Evolutionary conservation across 306 rosid species (phyloP).

Genomic region (Adenanthera pavonina): DNA sequence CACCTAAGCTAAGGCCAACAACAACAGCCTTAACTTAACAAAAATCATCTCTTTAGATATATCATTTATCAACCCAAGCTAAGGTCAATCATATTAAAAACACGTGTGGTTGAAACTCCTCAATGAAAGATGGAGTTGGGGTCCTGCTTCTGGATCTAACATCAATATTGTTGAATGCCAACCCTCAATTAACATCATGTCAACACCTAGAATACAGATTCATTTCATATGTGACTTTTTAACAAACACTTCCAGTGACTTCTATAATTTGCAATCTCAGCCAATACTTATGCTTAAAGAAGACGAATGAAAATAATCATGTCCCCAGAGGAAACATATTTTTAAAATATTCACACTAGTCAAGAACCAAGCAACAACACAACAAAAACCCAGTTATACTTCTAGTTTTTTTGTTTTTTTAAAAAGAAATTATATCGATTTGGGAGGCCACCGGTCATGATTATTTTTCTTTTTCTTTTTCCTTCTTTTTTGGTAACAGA

Average conservation of each 20-base stretch:
- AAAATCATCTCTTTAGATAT: no score
- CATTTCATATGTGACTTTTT: not conserved
- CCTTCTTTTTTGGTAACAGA: not conserved
- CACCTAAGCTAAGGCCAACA: constrained; percentile 7
- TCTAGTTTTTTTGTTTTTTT: constrained; percentile 22
- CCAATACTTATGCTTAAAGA: not conserved
- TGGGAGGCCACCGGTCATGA: not conserved
- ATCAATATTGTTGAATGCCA: not conserved
- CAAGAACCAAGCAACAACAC: constrained; percentile 19
- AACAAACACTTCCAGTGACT: not conserved
- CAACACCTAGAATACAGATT: not conserved
- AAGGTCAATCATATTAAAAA: constrained; percentile 9
- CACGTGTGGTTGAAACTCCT: not conserved
- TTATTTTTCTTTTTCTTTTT: not conserved
- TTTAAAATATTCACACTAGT: constrained; percentile 8
- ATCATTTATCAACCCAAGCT: not conserved
- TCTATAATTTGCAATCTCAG: not conserved
- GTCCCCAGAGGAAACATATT: not conserved
- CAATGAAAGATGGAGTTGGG: constrained; percentile 4
- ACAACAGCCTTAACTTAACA: no score
- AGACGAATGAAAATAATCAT: not conserved
- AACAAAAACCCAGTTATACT: constrained; percentile 13
- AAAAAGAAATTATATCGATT: not conserved
- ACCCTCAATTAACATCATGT: not conserved
- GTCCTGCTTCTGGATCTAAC: not conserved